phyloP scores from a whole-genome alignment of 2,329 filamentous ascomycete genomes.

The Beauveria brongniartii region DNA sequence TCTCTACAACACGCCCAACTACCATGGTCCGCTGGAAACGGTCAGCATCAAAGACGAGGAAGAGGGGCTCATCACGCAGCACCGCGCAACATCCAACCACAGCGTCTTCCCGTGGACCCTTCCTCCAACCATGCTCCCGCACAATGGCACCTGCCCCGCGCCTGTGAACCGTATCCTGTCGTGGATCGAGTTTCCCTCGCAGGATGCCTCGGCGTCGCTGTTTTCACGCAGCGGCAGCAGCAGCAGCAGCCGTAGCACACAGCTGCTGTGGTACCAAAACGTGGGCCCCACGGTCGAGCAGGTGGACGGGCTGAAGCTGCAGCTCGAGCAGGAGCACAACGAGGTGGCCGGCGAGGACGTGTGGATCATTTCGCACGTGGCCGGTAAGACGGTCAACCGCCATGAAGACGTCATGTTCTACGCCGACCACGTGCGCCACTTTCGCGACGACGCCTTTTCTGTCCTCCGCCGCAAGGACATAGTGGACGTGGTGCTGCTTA shows the following conservation, averaged over 20 bases:
- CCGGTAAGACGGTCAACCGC: constrained; percentile 70
- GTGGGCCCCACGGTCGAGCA: constrained; percentile 39
- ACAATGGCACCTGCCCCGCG: constrained; percentile 66
- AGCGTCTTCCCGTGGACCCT: constrained; percentile 92
- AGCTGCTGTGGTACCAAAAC: constrained; percentile 23
- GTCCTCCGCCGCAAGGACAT: constrained; percentile 64
- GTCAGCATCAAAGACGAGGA: constrained; percentile 39
- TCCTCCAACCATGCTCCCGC: constrained; percentile 64
- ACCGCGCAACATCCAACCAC: constrained; percentile 60
- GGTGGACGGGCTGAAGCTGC: constrained; percentile 52
- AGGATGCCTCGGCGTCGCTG: constrained; percentile 27
- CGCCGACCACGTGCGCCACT: constrained; percentile 65
- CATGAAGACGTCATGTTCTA: constrained; percentile 82
- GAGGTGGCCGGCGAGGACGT: constrained; percentile 31
- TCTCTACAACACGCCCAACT: constrained; percentile 66
- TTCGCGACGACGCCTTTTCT: constrained; percentile 78
- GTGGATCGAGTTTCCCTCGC: constrained; percentile 52
- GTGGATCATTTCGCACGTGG: constrained; percentile 73
- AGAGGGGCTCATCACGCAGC: constrained; percentile 31
- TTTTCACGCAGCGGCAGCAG: constrained; percentile 8
- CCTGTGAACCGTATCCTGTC: constrained; percentile 66
- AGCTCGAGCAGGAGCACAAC: constrained; percentile 57
- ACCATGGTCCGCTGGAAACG: constrained; percentile 39
- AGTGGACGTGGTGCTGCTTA: constrained; percentile 63
- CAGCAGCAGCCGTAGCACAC: background rate